phyloP scores from a whole-genome alignment of 1,284 basidiomycete species.

The Schizophyllum commune region DNA sequence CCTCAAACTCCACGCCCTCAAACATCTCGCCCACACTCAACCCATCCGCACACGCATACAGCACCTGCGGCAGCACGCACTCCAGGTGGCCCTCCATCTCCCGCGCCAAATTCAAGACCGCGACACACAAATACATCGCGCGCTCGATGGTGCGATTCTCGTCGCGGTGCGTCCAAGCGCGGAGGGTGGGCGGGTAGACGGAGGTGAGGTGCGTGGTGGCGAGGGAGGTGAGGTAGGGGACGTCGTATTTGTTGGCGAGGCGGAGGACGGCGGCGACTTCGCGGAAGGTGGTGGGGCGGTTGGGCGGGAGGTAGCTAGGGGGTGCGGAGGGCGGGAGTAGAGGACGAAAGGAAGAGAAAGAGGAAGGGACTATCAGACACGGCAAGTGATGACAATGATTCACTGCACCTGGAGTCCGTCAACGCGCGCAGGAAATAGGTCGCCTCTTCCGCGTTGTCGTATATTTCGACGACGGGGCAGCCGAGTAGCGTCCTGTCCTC shows the following conservation, averaged over 20 bases:
- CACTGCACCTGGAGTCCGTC: conserved; percentile 9
- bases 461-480: conserved; percentile 5
- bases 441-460: conserved; percentile 7
- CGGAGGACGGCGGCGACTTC: conserved; percentile 7
- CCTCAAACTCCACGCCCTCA: not conserved
- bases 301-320: not conserved
- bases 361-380: not conserved
- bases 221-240: conserved; percentile 6
- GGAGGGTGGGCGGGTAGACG: conserved; percentile 9
- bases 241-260: conserved; percentile 11
- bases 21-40: not conserved
- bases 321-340: too few species aligned
- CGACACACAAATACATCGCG: not conserved
- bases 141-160: not conserved
- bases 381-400: too few species aligned
- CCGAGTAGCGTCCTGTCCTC: conserved; percentile 4
- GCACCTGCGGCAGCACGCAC: not conserved
- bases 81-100: not conserved
- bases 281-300: not conserved
- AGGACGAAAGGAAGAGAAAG: not conserved
- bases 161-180: conserved; percentile 5
- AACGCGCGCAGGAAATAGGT: conserved; percentile 8
- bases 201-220: conserved; percentile 7
- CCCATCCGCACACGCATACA: not conserved
- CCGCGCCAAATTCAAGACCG: not conserved